Base-by-base conservation (phyloP, 345 rosid genomes). In the Bruguiera parviflora region DNA sequence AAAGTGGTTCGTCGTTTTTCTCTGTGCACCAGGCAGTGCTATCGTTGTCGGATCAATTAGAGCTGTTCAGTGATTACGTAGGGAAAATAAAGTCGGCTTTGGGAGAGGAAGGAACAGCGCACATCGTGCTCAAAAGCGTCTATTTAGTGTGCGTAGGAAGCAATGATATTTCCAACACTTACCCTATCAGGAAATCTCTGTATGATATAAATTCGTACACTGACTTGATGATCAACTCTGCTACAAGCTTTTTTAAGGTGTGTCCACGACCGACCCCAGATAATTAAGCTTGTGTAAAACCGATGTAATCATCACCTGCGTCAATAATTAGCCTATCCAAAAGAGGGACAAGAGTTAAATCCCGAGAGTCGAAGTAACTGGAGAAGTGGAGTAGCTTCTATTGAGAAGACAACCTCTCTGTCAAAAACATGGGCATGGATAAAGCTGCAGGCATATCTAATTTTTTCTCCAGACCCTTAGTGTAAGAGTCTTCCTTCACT, bases 41-140 rank as follows among this genome's bases (percentile, higher is more conserved):
- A 66, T 70, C 96, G 2, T 58, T 88, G 59, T 28, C 81, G 25
- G 76, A 83, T 59, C 96, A 90, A 64, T 15, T 88, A 7, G 62
- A 77, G 5, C 13, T 77, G 63, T 84, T 82, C 73, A 80, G 71
- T 65, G 67, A 79, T 29, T 76, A 70, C 69, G 6, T 55, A 60
- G 32, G 28, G 52, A 84, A 74, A 64, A 61, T 84, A 39, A 66
- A 61, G 15, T 27, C 75, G 10, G 74, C 61, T 0, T 74, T 76
- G 25, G 88, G 82, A 71, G 71, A 68, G 53, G 73, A 66, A 29
- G 69, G 53, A 66, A 56, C 73, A 1, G 31, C 59, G 8, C 2
- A 47, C 3, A 73, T 84, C 16, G 24, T 75, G 20, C 43, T 75
- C 4, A 60, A 75, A 22, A 64, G 81, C 74, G 0, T 76, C 13